phyloP scores from a whole-genome alignment of 2,329 filamentous ascomycete genomes.

The Fusarium sp. region DNA sequence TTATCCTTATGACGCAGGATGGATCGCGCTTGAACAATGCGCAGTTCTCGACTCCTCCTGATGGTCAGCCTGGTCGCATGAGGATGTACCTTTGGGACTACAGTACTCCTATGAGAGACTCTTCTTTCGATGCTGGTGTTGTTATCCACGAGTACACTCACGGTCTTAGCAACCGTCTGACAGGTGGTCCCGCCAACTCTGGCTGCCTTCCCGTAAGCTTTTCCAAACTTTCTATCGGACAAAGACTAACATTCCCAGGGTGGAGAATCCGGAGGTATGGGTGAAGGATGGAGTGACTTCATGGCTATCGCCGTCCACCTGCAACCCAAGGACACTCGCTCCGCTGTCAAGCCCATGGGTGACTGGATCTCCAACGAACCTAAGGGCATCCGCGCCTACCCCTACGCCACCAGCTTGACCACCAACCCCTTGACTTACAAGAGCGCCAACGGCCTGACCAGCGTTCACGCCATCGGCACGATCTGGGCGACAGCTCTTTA shows the following conservation, averaged over 20 bases:
- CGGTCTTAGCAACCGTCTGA: conserved; percentile 63
- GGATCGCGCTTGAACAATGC: conserved; percentile 66
- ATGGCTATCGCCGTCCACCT: conserved; percentile 63
- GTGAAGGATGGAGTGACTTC: conserved; percentile 69
- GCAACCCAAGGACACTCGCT: conserved; percentile 58
- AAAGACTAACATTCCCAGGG: conserved; percentile 22
- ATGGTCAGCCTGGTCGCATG: conserved; percentile 65
- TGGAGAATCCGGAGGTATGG: conserved; percentile 66
- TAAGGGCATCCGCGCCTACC: conserved; percentile 60
- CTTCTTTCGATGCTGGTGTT: conserved; percentile 68
- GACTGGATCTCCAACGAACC: conserved; percentile 60
- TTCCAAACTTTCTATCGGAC: accelerated
- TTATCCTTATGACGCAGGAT: conserved; percentile 68
- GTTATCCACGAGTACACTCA: conserved; percentile 70
- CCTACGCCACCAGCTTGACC: conserved; percentile 62
- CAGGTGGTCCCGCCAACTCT: conserved; percentile 66
- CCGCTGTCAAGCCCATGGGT: conserved; percentile 60
- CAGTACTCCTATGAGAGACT: conserved; percentile 62
- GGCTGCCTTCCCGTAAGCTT: conserved; percentile 55
- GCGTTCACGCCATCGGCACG: conserved; percentile 62
- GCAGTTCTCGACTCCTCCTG: conserved; percentile 65
- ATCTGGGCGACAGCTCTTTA: conserved; percentile 57
- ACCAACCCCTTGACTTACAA: conserved; percentile 64
- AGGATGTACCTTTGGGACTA: conserved; percentile 67
- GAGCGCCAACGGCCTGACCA: conserved; percentile 50